These are phyloP conservation scores for Pestalotiopsis sp. DNA, from an alignment of 2,329 filamentous ascomycete species.

Conservation along the genomic window DNA sequence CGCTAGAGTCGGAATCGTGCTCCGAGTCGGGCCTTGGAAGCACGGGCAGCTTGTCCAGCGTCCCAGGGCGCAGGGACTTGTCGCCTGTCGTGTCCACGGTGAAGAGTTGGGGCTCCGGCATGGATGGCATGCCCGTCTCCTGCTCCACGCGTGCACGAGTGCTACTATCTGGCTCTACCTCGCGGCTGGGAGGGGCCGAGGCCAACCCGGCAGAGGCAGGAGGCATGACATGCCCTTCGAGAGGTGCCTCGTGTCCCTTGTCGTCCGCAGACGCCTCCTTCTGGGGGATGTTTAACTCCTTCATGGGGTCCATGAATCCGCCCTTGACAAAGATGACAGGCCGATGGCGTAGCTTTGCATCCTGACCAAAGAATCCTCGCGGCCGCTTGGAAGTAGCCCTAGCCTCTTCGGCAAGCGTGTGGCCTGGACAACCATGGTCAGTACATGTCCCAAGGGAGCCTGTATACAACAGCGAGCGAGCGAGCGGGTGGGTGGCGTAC, in stretches of 20 bases:
- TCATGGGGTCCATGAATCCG: constrained; percentile 51
- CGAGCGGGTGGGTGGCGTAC: not conserved
- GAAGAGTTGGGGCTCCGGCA: constrained; percentile 2
- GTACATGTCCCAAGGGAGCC: not conserved
- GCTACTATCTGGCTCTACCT: not conserved
- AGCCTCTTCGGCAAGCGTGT: constrained; percentile 49
- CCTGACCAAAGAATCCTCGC: constrained; percentile 37
- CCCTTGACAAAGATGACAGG: constrained; percentile 55
- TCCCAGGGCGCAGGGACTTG: constrained; percentile 16
- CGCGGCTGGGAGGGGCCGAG: not conserved
- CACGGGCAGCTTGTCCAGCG: constrained; percentile 14
- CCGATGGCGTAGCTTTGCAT: constrained; percentile 44
- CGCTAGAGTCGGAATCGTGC: constrained; percentile 58
- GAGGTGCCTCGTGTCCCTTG: not conserved
- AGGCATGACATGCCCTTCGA: not conserved
- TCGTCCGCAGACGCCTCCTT: not conserved
- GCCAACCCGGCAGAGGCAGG: not conserved
- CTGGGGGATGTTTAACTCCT: constrained; percentile 33
- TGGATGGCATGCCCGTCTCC: not conserved
- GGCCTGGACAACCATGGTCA: constrained; percentile 31
- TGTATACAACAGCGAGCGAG: not conserved
- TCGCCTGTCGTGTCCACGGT: constrained; percentile 24
- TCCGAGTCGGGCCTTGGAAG: constrained; percentile 20
- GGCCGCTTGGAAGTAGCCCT: constrained; percentile 48
- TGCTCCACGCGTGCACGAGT: not conserved